Evolutionary conservation across 306 rosid genomes (phyloP).

Genomic region (Medicago arabica): DNA sequence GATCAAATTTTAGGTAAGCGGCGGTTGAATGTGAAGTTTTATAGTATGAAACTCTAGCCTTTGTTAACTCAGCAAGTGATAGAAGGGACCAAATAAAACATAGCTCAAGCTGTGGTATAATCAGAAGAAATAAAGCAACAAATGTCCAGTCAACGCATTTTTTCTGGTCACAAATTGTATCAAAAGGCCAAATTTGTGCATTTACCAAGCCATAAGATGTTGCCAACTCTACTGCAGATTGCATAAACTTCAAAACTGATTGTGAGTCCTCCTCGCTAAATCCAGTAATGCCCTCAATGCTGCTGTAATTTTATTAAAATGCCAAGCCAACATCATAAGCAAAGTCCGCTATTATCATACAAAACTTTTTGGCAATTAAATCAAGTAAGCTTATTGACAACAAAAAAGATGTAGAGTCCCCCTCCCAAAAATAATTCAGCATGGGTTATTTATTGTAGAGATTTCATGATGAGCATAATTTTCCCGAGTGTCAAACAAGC

Average conservation of each 20-base stretch:
- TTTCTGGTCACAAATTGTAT: slow-evolving; percentile 27
- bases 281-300: slow-evolving; percentile 87
- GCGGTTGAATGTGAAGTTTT: slow-evolving; percentile 24
- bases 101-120: slow-evolving; percentile 26
- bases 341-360: slow-evolving; percentile 34
- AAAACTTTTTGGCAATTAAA: slow-evolving; percentile 13
- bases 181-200: slow-evolving; percentile 14
- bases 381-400: slow-evolving; percentile 20
- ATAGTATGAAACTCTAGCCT: slow-evolving; percentile 17
- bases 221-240: slow-evolving; percentile 70
- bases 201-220: slow-evolving; percentile 66
- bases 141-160: not conserved
- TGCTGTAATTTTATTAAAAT: slow-evolving; percentile 58
- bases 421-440: not conserved
- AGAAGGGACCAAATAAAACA: slow-evolving; percentile 17
- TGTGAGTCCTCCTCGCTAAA: slow-evolving; percentile 67
- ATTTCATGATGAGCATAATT: not conserved
- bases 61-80: slow-evolving; percentile 4
- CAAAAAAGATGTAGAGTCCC: not conserved
- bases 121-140: slow-evolving; percentile 33
- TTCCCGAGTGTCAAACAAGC: not conserved
- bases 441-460: not conserved
- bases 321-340: slow-evolving; percentile 36
- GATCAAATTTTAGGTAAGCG: slow-evolving; percentile 30
- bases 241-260: slow-evolving; percentile 69